Percentiles rank a stretch among this genome's conserved stretches.
Conservation (phyloP, 2,329 filamentous ascomycete species). For the Aureobasidium leucospermi region DNA sequence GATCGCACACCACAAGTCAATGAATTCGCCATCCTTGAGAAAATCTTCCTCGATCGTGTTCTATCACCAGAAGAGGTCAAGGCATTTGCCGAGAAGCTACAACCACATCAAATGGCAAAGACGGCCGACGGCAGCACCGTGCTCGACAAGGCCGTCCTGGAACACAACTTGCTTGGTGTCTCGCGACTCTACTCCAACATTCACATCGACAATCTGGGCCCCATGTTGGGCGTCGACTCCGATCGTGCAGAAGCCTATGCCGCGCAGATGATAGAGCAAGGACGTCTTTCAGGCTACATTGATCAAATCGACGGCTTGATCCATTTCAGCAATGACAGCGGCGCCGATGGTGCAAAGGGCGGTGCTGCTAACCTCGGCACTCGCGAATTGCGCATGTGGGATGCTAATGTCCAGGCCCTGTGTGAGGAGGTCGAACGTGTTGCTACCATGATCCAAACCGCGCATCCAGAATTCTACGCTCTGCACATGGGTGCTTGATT, state of each 20-base stretch:
- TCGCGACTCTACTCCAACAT: slow-evolving; percentile 53
- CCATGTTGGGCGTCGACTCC: slow-evolving; percentile 67
- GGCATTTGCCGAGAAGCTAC: slow-evolving; percentile 72
- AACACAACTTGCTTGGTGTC: slow-evolving; percentile 87
- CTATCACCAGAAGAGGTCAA: slow-evolving; percentile 75
- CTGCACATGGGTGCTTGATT: slow-evolving; percentile 15
- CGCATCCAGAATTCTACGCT: slow-evolving; percentile 54
- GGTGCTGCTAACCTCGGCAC: slow-evolving; percentile 42
- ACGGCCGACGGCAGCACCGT: slow-evolving; percentile 90
- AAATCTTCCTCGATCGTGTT: slow-evolving; percentile 91
- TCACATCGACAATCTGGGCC: slow-evolving; percentile 59
- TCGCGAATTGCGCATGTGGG: slow-evolving; percentile 76
- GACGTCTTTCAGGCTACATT: slow-evolving; percentile 76
- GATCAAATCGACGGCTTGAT: slow-evolving; percentile 89
- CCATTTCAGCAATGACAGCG: slow-evolving; percentile 69
- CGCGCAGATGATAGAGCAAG: slow-evolving; percentile 92
- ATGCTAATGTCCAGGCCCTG: slow-evolving; percentile 75
- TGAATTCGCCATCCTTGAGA: slow-evolving; percentile 85
- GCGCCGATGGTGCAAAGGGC: slow-evolving; percentile 28
- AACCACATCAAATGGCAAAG: slow-evolving; percentile 81
- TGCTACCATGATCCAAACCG: slow-evolving; percentile 69
- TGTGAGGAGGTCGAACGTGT: slow-evolving; percentile 87
- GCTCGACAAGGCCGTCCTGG: slow-evolving; percentile 83
- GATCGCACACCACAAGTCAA: slow-evolving; percentile 68
- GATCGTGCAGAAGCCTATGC: slow-evolving; percentile 86